phyloP scores from a whole-genome alignment of 108 stramenopile species.

The Pelagomonas calceolata region DNA sequence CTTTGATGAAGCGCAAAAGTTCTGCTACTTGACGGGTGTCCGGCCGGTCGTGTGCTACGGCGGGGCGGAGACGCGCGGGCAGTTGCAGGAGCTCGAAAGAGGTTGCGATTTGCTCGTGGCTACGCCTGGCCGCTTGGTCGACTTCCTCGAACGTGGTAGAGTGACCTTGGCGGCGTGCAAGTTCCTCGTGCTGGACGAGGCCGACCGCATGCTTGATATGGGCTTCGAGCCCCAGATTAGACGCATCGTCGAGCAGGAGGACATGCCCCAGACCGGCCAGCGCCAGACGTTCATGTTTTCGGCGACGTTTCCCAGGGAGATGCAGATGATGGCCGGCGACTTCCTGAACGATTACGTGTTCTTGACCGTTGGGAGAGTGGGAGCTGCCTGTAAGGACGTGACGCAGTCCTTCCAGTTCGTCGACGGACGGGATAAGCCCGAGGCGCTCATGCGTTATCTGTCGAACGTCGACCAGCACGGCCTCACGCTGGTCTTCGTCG shows the following conservation, averaged over 20 bases:
- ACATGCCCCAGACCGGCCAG: constrained; percentile 38
- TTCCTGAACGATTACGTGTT: constrained; percentile 91
- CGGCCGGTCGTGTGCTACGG: constrained; percentile 86
- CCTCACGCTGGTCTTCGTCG: constrained; percentile 91
- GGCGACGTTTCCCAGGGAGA: constrained; percentile 52
- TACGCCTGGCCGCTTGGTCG: constrained; percentile 87
- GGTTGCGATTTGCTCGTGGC: constrained; percentile 74
- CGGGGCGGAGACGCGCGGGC: constrained; percentile 85
- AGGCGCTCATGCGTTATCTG: constrained; percentile 51
- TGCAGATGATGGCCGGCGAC: constrained; percentile 50
- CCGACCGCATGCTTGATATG: constrained; percentile 65
- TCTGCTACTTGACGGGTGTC: constrained; percentile 89
- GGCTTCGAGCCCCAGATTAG: constrained; percentile 64
- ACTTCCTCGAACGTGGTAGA: constrained; percentile 58
- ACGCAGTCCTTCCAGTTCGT: constrained; percentile 82
- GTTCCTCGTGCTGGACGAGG: constrained; percentile 56
- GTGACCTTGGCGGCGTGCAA: constrained; percentile 25
- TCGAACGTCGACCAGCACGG: constrained; percentile 27
- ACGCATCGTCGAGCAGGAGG: constrained; percentile 38
- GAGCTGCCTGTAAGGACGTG: constrained; percentile 78
- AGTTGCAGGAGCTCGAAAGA: constrained; percentile 34
- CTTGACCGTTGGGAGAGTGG: constrained; percentile 89
- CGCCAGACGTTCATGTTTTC: constrained; percentile 54
- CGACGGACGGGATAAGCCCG: constrained; percentile 77
- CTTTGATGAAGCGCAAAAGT: constrained; percentile 87